Conservation (phyloP, 345 rosid genomes). For the Heritiera fomes region DNA sequence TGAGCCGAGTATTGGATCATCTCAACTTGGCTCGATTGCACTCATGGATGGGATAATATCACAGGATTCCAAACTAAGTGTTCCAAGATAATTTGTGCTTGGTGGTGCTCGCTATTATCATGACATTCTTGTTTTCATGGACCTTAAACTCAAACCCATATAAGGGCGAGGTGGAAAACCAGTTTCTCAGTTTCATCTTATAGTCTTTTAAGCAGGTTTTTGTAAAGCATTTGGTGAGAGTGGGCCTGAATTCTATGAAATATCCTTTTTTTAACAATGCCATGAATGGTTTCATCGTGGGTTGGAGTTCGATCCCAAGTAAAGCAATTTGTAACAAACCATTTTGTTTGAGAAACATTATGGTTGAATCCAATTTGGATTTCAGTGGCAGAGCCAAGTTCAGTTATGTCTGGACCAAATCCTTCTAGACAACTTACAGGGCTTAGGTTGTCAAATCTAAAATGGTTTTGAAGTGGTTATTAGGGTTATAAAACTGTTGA, state of each 20-base stretch:
- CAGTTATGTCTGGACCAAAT: background rate
- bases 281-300: background rate
- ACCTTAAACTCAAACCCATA: background rate
- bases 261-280: background rate
- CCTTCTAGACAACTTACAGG: background rate
- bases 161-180: background rate
- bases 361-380: background rate
- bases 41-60: background rate
- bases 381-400: background rate
- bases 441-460: background rate
- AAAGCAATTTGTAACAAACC: background rate
- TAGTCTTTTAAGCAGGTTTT: background rate
- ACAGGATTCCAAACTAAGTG: background rate
- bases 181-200: background rate
- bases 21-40: too few species aligned
- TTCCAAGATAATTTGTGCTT: background rate
- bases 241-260: background rate
- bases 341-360: background rate
- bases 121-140: background rate
- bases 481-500: background rate
- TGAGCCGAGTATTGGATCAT: too few species aligned
- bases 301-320: background rate
- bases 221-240: background rate
- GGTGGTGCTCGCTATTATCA: background rate
- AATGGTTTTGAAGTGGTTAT: background rate